phyloP scores from a whole-genome alignment of 2,329 filamentous ascomycete genomes.

The Beauveria asiatica region DNA sequence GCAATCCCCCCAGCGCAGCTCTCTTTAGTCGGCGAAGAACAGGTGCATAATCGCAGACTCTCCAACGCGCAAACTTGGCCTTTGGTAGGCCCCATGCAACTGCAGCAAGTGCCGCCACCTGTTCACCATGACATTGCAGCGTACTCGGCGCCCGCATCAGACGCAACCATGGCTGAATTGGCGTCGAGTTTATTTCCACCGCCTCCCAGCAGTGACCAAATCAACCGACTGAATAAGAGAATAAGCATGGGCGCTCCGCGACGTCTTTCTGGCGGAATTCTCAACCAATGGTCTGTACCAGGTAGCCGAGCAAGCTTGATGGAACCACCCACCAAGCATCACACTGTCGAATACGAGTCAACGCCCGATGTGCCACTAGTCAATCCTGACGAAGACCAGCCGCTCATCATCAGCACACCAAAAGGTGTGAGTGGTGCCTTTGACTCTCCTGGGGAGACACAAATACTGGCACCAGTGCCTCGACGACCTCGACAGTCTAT shows the following conservation, averaged over 20 bases:
- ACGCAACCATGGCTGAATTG: not conserved
- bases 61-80: constrained; percentile 41
- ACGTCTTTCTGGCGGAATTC: constrained; percentile 35
- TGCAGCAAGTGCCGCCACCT: not conserved
- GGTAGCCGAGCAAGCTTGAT: constrained; percentile 23
- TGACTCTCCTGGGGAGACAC: constrained; percentile 38
- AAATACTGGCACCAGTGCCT: constrained; percentile 45
- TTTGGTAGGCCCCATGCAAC: constrained; percentile 20
- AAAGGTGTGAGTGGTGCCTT: constrained; percentile 45
- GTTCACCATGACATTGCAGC: not conserved
- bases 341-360: not conserved
- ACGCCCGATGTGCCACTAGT: not conserved
- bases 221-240: constrained; percentile 29
- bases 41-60: constrained; percentile 16
- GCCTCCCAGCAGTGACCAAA: constrained; percentile 30
- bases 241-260: constrained; percentile 30
- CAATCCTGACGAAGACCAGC: constrained; percentile 34
- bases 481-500: constrained; percentile 35
- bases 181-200: constrained; percentile 23
- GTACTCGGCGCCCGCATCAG: not conserved
- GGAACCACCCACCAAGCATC: constrained; percentile 11
- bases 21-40: constrained; percentile 1
- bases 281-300: constrained; percentile 32
- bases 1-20: constrained; percentile 22
- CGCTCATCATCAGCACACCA: constrained; percentile 54